A percentile compares a stretch with the other conserved stretches of the same genome.
Conservation (phyloP, 371 early-diverging fungal species). For the Mortierella sp. region DNA sequence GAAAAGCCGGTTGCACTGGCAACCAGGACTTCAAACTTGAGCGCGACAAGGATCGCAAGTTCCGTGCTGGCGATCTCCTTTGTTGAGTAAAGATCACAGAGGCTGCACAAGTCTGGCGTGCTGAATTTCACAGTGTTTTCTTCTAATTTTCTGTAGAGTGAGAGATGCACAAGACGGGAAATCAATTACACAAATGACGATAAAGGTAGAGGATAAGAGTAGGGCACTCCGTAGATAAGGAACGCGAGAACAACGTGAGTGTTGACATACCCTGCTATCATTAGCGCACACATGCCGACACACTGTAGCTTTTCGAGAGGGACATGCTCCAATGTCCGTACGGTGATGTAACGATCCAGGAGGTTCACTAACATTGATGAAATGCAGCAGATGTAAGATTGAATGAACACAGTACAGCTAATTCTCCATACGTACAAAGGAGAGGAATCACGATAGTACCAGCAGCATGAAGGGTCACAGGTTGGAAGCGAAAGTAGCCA, state of each 20-base stretch:
- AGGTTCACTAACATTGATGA: conserved; percentile 17
- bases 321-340: background rate
- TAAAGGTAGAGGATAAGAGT: no score
- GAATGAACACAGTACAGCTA: no score
- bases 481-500: conserved; percentile 3
- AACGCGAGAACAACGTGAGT: background rate
- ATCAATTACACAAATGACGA: background rate
- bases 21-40: conserved; percentile 46
- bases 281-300: conserved; percentile 29
- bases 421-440: no score
- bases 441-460: conserved; percentile 12
- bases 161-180: no score
- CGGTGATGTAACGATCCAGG: conserved; percentile 38
- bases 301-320: conserved; percentile 14
- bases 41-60: conserved; percentile 22
- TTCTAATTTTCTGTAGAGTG: conserved; percentile 32
- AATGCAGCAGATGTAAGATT: no score
- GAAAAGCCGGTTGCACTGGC: conserved; percentile 38
- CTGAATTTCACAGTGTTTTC: conserved; percentile 16
- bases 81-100: conserved; percentile 22
- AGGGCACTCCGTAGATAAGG: no score
- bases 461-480: conserved; percentile 24
- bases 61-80: conserved; percentile 31
- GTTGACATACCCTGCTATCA: conserved; percentile 39
- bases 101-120: conserved; percentile 8